These are phyloP conservation scores for Syzygium syzygioides DNA, from an alignment of 441 rosid species.

Conservation along the genomic window DNA sequence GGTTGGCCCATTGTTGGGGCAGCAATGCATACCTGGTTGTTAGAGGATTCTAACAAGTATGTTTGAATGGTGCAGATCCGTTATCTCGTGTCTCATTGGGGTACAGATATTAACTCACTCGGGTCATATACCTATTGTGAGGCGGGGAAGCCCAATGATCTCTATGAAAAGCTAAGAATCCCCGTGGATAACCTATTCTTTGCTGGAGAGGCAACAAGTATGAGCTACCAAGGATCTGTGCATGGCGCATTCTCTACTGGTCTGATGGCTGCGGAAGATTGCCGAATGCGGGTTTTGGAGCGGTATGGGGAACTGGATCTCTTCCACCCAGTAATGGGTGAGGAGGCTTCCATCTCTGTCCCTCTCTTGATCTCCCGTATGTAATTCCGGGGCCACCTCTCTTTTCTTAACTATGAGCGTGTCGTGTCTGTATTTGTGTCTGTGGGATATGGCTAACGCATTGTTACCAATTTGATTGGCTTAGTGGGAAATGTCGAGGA, in stretches of 20 bases:
- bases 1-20: neutral
- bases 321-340: constrained; percentile 72
- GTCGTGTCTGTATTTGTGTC: neutral
- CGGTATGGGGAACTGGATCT: constrained; percentile 70
- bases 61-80: constrained; percentile 45
- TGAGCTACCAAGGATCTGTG: constrained; percentile 74
- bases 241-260: constrained; percentile 95
- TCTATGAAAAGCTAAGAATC: constrained; percentile 75
- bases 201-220: constrained; percentile 95
- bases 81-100: constrained; percentile 90
- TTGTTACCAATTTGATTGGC: neutral
- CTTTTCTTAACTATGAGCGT: neutral
- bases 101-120: constrained; percentile 70
- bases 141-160: constrained; percentile 82
- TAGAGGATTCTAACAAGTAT: neutral
- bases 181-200: constrained; percentile 95
- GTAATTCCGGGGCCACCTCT: constrained; percentile 16
- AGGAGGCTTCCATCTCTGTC: constrained; percentile 52
- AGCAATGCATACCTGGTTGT: neutral
- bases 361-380: constrained; percentile 85
- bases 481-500: neutral
- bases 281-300: constrained; percentile 94
- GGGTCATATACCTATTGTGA: constrained; percentile 94
- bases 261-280: constrained; percentile 80
- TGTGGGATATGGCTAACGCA: neutral